A percentile compares a stretch with the other conserved stretches of the same genome.
phyloP scores from a whole-genome alignment of 2,329 filamentous ascomycete genomes.

The Stagonosporopsis chrysanthemi region DNA sequence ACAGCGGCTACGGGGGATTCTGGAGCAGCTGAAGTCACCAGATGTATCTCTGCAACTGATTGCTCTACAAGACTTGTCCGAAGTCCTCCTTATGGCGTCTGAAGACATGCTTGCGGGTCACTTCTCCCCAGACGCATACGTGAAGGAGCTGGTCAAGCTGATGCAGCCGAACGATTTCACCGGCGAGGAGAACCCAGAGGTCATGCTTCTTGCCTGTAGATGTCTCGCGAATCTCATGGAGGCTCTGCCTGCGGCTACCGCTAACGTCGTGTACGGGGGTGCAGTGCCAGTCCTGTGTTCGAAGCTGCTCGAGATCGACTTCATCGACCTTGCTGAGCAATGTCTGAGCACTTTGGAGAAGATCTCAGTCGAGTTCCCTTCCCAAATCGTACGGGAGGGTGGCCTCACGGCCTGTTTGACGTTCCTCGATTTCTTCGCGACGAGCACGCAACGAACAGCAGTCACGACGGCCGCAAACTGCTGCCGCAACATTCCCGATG shows the following conservation, averaged over 20 bases:
- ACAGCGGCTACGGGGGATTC: constrained; percentile 71
- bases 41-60: constrained; percentile 89
- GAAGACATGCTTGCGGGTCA: constrained; percentile 96
- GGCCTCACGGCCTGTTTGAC: constrained; percentile 94
- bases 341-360: constrained; percentile 96
- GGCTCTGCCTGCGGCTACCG: constrained; percentile 87
- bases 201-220: constrained; percentile 95
- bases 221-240: constrained; percentile 98
- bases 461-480: constrained; percentile 98
- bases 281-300: constrained; percentile 94
- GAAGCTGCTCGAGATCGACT: constrained; percentile 94
- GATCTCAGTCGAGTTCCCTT: constrained; percentile 94
- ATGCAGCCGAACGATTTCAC: constrained; percentile 91
- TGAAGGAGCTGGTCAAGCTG: constrained; percentile 88
- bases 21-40: constrained; percentile 73
- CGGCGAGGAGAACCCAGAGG: constrained; percentile 89
- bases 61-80: constrained; percentile 89
- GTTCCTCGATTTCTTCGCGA: constrained; percentile 97
- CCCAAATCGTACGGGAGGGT: constrained; percentile 93
- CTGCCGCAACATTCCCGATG: constrained; percentile 93
- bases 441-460: constrained; percentile 93
- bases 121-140: constrained; percentile 91
- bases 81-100: constrained; percentile 91
- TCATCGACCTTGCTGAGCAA: constrained; percentile 97
- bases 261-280: constrained; percentile 96